Evolutionary conservation across 306 rosid species (phyloP).

Genomic region (Lablab purpureus): DNA sequence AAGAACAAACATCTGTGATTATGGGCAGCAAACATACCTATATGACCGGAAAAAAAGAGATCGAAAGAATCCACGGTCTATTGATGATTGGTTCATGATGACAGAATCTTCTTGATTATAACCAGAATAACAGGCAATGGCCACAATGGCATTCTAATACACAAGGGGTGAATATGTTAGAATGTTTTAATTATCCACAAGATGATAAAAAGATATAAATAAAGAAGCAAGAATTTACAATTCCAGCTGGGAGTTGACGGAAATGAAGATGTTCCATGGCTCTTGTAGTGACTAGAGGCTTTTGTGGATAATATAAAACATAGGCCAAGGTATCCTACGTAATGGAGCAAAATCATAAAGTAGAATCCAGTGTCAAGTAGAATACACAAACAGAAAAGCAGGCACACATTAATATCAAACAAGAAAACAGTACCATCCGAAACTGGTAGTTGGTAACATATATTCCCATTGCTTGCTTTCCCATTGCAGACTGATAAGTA

Average conservation of each 20-base stretch:
- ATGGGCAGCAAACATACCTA: constrained; percentile 56
- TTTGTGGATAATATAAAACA: constrained; percentile 96
- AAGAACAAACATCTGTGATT: neutral
- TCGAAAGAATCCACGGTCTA: constrained; percentile 98
- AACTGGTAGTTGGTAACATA: constrained; percentile 98
- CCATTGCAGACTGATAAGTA: constrained; percentile 99
- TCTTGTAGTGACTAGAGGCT: constrained; percentile 96
- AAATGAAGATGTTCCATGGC: constrained; percentile 99
- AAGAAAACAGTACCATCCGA: constrained; percentile 77
- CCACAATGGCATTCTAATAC: constrained; percentile 92
- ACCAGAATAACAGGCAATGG: constrained; percentile 97
- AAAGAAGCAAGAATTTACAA: constrained; percentile 62
- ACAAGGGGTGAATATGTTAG: constrained; percentile 32
- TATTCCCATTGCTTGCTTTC: constrained; percentile 99
- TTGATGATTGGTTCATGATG: constrained; percentile 96
- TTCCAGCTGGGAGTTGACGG: constrained; percentile 99
- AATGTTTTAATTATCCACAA: constrained; percentile 21
- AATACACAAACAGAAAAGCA: constrained; percentile 1
- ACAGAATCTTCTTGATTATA: constrained; percentile 99
- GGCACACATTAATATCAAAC: neutral
- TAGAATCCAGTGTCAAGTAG: constrained; percentile 14
- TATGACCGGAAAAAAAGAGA: constrained; percentile 97
- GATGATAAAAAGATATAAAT: constrained; percentile 6
- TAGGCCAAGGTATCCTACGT: constrained; percentile 94
- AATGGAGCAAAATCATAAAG: constrained; percentile 40